Base-by-base conservation (phyloP, 495 filamentous ascomycete genomes). In the Aspergillus diversus region DNA sequence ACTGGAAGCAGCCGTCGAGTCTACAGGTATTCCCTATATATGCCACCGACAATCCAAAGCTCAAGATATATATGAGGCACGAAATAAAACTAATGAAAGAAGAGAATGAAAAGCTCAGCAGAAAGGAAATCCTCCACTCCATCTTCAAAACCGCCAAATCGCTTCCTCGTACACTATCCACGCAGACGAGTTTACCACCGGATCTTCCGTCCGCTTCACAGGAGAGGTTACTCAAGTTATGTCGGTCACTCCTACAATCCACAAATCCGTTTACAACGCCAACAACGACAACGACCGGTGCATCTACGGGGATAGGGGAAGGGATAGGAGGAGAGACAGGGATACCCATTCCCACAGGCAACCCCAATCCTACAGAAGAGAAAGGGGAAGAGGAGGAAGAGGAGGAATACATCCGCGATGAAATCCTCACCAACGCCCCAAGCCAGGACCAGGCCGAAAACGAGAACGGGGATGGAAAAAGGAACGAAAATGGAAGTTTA, bases 91-190 rank as follows among this genome's bases (percentile, higher is more conserved):
- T 27, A 50, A 50, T 50, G 11, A 49, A 49, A 21, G 39, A 43
- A 4, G 11, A 13, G 8, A 43, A 43, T 13, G 8, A 43, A 43
- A 43, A 43, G n/a, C 42, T 13, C 16, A 7, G 43, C 43, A 11
- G 12, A 11, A 49, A 13, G 0, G 3, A 16, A 31, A 33, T 56
- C 52, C 59, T 64, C 37, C 37, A 55, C 12, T 27, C 59, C 31
- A 52, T 46, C 35, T 43, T 61, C 39, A 50, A 58, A 57, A 65
- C 63, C 32, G 50, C 39, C 51, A 61, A 50, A 50, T 55, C 59
- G 32, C 59, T 61, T 33, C 66, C 66, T 39, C 66, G 57, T 27
- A 27, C 53, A 34, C 33, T 13, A 5, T 17, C 63, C 48, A 54
- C 54, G 43, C 34, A 51, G 11, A 46, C 59, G 32, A 55, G 21